phyloP scores from a whole-genome alignment of 2,329 filamentous ascomycete genomes.

The Colletotrichum acutatum region DNA sequence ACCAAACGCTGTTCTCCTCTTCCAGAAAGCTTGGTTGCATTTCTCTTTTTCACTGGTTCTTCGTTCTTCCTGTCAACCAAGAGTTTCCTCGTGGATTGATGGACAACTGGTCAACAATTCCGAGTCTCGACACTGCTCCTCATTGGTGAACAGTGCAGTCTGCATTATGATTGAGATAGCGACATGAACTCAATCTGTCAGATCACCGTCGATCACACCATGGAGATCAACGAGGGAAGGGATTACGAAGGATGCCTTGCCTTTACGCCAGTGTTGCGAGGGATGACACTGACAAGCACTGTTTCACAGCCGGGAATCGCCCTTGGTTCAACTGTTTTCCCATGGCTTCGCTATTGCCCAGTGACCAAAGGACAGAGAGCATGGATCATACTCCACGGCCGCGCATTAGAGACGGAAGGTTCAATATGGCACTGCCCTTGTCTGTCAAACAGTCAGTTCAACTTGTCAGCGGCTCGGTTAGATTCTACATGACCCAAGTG shows the following conservation, averaged over 20 bases:
- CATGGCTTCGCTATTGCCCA: not conserved
- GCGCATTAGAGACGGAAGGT: not conserved
- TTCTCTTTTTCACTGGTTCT: not conserved
- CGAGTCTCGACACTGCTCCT: not conserved
- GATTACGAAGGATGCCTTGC: not conserved
- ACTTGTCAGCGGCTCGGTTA: not conserved
- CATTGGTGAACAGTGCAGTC: not conserved
- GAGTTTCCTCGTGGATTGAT: not conserved
- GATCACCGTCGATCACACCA: not conserved
- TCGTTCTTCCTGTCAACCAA: not conserved
- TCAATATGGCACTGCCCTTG: not conserved
- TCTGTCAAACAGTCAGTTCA: not conserved
- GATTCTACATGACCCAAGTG: not conserved
- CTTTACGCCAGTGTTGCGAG: not conserved
- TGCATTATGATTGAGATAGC: not conserved
- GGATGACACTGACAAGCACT: not conserved
- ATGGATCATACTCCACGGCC: not conserved
- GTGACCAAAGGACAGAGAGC: not conserved
- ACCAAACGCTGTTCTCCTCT: not conserved
- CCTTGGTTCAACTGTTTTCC: not conserved
- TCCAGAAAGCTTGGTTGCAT: not conserved
- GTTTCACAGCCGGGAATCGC: slow-evolving; percentile 13
- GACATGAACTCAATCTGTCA: not conserved
- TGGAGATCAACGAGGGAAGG: not conserved
- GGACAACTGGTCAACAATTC: not conserved